Evolutionary conservation across 257 asterid genomes (phyloP).

Genomic region (Scutellaria barbata): DNA sequence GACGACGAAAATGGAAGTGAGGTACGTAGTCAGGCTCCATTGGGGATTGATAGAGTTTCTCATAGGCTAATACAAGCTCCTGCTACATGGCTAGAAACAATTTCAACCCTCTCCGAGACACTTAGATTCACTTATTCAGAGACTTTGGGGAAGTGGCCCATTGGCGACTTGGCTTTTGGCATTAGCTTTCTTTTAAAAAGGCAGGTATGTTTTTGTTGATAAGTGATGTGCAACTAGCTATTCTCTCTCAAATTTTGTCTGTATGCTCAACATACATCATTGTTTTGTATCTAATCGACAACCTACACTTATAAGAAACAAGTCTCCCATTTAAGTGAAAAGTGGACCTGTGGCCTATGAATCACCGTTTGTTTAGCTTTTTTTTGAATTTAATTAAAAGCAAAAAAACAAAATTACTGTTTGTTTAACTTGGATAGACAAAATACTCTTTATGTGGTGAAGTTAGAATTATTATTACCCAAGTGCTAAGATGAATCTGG

Average conservation of each 20-base stretch:
- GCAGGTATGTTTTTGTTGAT: constrained; percentile 65
- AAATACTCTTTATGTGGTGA: background rate
- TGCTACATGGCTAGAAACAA: constrained; percentile 96
- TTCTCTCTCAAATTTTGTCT: constrained; percentile 9
- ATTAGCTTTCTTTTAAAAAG: constrained; percentile 89
- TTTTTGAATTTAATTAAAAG: no score
- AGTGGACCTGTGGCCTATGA: no score
- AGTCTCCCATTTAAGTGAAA: background rate
- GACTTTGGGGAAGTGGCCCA: constrained; percentile 99
- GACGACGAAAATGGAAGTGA: constrained; percentile 66
- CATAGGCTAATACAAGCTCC: constrained; percentile 95
- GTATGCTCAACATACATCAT: background rate
- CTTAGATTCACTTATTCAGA: constrained; percentile 96
- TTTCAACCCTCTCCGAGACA: constrained; percentile 92
- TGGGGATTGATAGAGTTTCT: constrained; percentile 76
- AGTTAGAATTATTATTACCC: background rate
- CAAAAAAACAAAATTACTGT: no score
- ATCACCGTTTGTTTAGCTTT: no score
- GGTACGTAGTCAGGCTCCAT: constrained; percentile 49
- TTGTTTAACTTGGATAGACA: constrained; percentile 3
- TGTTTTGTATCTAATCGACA: background rate
- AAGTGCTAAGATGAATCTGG: background rate
- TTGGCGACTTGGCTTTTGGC: constrained; percentile 98
- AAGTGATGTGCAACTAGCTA: constrained; percentile 23
- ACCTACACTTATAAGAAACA: background rate